Evolutionary conservation across 169 alveolate species (phyloP), one percentile per base, ranked within the genome.

Genomic region (Babesia ovata): DNA sequence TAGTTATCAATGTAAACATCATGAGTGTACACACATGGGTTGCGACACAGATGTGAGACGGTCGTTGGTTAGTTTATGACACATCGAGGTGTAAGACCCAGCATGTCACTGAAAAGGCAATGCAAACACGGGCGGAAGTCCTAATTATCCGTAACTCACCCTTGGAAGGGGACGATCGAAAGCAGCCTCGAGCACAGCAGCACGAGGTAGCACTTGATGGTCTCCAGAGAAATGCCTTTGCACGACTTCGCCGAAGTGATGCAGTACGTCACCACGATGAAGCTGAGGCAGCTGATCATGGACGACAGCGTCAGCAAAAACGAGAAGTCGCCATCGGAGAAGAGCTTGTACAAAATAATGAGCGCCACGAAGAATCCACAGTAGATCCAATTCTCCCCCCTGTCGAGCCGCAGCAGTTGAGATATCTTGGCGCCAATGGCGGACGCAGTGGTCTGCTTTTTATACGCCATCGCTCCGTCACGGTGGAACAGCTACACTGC

Each of bases 271-370:
- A 95, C 95, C 93, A 94, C 95, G 24, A 95, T 91, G 84, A 95
- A 94, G 44, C 97, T 86, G 65, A 95, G 86, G 85, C 91, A 89
- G 62, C 95, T 88, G 50, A 95, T 91, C 26, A 94, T 86, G 4
- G 98, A 93, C 29, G 96, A 92, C 22, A 95, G 84, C 14, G 98
- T 95, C 72, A 95, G 74, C 42, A 95, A 85, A 79, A 95, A 92
- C 21, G 98, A 95, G 85, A 95, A 95, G 71, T 95, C 98, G 14
- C 98, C 97, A 85, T 94, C 97, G 22, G 98, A 94, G 65, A 90
- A 86, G 39, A 87, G 61, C 59, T 89, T 79, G 63, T 87, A 94
- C 60, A 95, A 67, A n/a, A 94, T 36, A 28, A 95, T 81, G 19
- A 94, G 79, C 26, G 92, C 89, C 49, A 86, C 59, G 24, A 85